phyloP scores from a whole-genome alignment of 208 protist genomes.

The Blechomonas ayalai region DNA sequence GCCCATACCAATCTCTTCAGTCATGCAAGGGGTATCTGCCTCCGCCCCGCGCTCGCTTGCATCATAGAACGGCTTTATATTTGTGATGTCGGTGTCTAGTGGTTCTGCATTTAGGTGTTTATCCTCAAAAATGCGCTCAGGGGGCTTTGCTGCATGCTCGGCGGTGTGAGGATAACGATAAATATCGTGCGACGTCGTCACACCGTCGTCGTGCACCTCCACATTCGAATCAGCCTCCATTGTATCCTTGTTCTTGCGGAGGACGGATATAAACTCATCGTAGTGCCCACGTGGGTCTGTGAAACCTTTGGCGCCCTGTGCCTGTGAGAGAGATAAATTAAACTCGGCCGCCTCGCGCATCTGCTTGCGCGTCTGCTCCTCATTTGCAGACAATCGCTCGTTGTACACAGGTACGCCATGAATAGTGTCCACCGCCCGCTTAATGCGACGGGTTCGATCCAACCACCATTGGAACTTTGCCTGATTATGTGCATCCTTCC shows the following conservation, averaged over 20 bases:
- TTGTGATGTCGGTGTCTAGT: slow-evolving; percentile 40
- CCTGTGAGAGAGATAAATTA: slow-evolving; percentile 53
- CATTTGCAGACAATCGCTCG: slow-evolving; percentile 69
- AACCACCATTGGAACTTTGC: slow-evolving; percentile 80
- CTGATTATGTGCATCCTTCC: slow-evolving; percentile 49
- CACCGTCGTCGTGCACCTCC: slow-evolving; percentile 56
- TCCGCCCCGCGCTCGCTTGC: no score
- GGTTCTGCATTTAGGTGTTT: slow-evolving; percentile 65
- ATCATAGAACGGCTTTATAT: slow-evolving; percentile 49
- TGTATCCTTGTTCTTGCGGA: slow-evolving; percentile 51
- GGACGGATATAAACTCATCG: slow-evolving; percentile 57
- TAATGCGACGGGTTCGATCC: slow-evolving; percentile 64
- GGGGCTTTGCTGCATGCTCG: slow-evolving; percentile 42
- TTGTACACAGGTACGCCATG: slow-evolving; percentile 84
- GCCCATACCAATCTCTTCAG: no score
- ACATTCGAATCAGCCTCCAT: slow-evolving; percentile 24
- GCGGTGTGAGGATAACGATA: slow-evolving; percentile 67
- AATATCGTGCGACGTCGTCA: slow-evolving; percentile 31
- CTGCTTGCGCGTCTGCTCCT: slow-evolving; percentile 72
- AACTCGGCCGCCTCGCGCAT: slow-evolving; percentile 84
- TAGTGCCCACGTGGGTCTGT: slow-evolving; percentile 75
- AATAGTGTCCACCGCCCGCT: slow-evolving; percentile 71
- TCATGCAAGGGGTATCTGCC: no score
- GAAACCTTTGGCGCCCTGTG: slow-evolving; percentile 78
- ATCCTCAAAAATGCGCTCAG: slow-evolving; percentile 27